A percentile compares a stretch with the other conserved stretches of the same genome.
Conservation (phyloP, 2,329 filamentous ascomycete genomes). For the Coccinonectria pachysandricola region DNA sequence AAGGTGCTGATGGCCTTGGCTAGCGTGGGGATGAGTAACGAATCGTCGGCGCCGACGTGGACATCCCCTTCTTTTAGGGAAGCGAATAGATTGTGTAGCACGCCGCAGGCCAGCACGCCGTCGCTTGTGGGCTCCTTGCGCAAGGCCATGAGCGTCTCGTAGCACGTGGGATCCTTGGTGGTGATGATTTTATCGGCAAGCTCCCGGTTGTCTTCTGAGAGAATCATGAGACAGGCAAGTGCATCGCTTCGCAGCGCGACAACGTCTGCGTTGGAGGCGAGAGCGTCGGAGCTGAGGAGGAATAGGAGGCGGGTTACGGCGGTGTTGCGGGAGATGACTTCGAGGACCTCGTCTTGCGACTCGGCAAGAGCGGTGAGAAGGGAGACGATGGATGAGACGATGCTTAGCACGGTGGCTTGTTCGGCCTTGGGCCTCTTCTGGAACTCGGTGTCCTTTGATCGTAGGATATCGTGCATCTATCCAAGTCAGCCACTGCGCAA, state of each 20-base stretch:
- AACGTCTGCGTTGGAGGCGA: conserved; percentile 32
- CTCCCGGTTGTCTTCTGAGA: conserved; percentile 49
- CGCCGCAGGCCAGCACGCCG: conserved; percentile 47
- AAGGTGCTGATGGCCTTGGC: conserved; percentile 21
- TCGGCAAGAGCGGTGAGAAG: conserved; percentile 46
- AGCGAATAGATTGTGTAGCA: conserved; percentile 53
- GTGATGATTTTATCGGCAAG: conserved; percentile 43
- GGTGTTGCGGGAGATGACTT: conserved; percentile 39
- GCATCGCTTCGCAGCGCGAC: conserved; percentile 33
- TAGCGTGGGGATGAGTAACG: conserved; percentile 27
- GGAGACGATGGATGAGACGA: conserved; percentile 42
- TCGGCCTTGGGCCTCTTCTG: conserved; percentile 42
- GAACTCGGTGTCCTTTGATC: conserved; percentile 31
- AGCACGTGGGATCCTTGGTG: conserved; percentile 35
- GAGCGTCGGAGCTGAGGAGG: conserved; percentile 36
- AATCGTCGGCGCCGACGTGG: conserved; percentile 22
- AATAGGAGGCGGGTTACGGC: conserved; percentile 45
- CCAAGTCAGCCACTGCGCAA: no score
- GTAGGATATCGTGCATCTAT: conserved; percentile 33
- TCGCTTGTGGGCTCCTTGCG: conserved; percentile 36
- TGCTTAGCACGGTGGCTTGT: conserved; percentile 42
- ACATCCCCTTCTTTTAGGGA: conserved; percentile 23
- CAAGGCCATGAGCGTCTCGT: conserved; percentile 39
- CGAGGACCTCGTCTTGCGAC: conserved; percentile 49
- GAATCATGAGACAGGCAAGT: conserved; percentile 44